A percentile compares a stretch with the other conserved stretches of the same genome.
Conservation (phyloP, 169 alveolate genomes). For the Plasmodium coatneyi region DNA sequence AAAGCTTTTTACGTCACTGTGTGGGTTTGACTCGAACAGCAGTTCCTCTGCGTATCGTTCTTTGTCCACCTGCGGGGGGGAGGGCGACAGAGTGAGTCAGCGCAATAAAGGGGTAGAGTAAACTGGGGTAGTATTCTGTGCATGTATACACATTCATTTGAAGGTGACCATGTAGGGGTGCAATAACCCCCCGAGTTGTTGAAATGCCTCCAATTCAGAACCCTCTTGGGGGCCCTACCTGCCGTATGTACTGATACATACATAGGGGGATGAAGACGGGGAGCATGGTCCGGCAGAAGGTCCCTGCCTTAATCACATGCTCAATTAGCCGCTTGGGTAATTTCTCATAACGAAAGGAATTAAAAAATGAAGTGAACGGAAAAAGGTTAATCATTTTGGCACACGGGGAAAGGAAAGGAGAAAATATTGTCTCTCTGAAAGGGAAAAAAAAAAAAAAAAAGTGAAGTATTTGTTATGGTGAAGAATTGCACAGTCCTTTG, state of each 20-base stretch:
- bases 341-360: slow-evolving; percentile 45
- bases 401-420: not conserved
- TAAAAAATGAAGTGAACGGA: not conserved
- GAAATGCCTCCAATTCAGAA: not conserved
- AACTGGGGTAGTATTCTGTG: not conserved
- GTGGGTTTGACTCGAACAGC: slow-evolving; percentile 76
- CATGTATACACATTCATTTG: not conserved
- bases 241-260: slow-evolving; percentile 88
- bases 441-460: not conserved
- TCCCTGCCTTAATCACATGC: slow-evolving; percentile 78
- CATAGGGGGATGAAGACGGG: slow-evolving; percentile 85
- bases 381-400: not conserved
- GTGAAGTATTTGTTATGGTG: not conserved
- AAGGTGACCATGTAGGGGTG: not conserved
- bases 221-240: slow-evolving; percentile 68
- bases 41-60: slow-evolving; percentile 82
- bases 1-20: slow-evolving; percentile 67
- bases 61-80: slow-evolving; percentile 76
- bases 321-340: slow-evolving; percentile 61
- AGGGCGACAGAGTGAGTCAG: not conserved
- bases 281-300: slow-evolving; percentile 80
- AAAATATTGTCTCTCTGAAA: not conserved
- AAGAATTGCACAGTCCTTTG: not conserved
- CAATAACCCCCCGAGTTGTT: no score
- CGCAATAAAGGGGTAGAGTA: not conserved